Percentiles rank a stretch among this genome's conserved stretches.
phyloP scores from a whole-genome alignment of 257 asterid species.

The Rauvolfia tetraphylla region DNA sequence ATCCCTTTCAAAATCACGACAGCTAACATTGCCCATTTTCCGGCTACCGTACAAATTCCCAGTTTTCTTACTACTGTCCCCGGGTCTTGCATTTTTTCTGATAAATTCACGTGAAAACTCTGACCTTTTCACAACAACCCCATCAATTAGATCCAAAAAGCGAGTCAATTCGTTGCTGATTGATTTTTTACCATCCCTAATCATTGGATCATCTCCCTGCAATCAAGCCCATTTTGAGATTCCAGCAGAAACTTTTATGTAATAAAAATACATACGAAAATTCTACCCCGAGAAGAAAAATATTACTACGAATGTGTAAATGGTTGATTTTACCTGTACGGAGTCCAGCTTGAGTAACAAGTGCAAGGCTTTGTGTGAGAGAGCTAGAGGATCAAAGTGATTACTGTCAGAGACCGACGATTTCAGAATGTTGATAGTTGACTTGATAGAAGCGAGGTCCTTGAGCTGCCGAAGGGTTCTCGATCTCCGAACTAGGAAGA shows the following conservation, averaged over 20 bases:
- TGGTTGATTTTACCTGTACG: constrained; percentile 45
- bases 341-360: constrained; percentile 59
- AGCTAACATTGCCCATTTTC: constrained; percentile 18
- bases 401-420: constrained; percentile 38
- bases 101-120: constrained; percentile 31
- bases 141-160: constrained; percentile 54
- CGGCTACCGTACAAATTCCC: constrained; percentile 24
- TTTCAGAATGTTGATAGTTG: constrained; percentile 49
- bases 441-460: constrained; percentile 64
- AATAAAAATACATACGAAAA: background rate
- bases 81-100: constrained; percentile 30
- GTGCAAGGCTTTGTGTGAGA: constrained; percentile 37
- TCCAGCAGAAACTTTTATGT: background rate
- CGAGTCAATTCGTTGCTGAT: constrained; percentile 47
- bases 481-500: constrained; percentile 74
- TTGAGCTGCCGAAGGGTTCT: constrained; percentile 78
- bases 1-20: constrained; percentile 25
- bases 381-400: constrained; percentile 38
- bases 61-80: constrained; percentile 27
- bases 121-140: constrained; percentile 28
- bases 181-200: constrained; percentile 67
- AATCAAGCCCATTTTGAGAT: constrained; percentile 11
- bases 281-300: too few relatives aligned
- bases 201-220: constrained; percentile 85
- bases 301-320: background rate